These are phyloP conservation scores for Hymenoscyphus infarciens DNA, from an alignment of 2,329 filamentous ascomycete genomes.

Conservation along the genomic window DNA sequence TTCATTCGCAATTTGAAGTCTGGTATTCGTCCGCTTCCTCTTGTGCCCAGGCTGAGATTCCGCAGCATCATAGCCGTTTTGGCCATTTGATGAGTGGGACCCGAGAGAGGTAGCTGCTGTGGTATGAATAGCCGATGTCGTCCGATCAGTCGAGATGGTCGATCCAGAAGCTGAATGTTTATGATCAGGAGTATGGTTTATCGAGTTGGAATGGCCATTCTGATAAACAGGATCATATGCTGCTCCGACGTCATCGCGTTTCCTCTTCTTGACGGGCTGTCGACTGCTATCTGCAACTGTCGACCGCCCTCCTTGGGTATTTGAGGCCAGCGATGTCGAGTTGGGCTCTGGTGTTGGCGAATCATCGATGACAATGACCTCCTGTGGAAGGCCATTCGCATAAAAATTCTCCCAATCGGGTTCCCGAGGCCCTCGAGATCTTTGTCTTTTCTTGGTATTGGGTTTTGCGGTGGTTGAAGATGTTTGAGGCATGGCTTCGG, in stretches of 20 bases:
- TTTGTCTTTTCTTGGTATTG: conserved; percentile 39
- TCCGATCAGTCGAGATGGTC: conserved; percentile 78
- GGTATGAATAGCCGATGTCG: conserved; percentile 74
- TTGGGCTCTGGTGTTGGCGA: conserved; percentile 49
- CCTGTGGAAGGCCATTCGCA: conserved; percentile 76
- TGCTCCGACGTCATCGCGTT: conserved; percentile 49
- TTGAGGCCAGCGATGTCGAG: conserved; percentile 39
- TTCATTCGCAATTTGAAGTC: conserved; percentile 78
- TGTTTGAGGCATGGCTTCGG: conserved; percentile 38
- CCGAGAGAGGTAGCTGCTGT: conserved; percentile 86
- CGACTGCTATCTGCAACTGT: conserved; percentile 38
- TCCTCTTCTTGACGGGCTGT: conserved; percentile 72
- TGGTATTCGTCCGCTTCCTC: conserved; percentile 73
- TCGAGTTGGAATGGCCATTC: conserved; percentile 62
- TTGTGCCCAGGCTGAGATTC: conserved; percentile 74
- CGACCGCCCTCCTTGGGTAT: conserved; percentile 32
- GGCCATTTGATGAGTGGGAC: conserved; percentile 58
- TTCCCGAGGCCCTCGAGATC: conserved; percentile 45
- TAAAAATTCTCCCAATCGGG: conserved; percentile 81
- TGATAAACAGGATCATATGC: conserved; percentile 71
- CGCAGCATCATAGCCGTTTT: conserved; percentile 64
- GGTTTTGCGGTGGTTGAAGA: conserved; percentile 28
- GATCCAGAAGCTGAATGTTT: conserved; percentile 63
- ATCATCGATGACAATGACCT: conserved; percentile 79
- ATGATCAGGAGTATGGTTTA: conserved; percentile 68